phyloP scores from a whole-genome alignment of 768 basidiomycete genomes.

The Boletus fagicola region DNA sequence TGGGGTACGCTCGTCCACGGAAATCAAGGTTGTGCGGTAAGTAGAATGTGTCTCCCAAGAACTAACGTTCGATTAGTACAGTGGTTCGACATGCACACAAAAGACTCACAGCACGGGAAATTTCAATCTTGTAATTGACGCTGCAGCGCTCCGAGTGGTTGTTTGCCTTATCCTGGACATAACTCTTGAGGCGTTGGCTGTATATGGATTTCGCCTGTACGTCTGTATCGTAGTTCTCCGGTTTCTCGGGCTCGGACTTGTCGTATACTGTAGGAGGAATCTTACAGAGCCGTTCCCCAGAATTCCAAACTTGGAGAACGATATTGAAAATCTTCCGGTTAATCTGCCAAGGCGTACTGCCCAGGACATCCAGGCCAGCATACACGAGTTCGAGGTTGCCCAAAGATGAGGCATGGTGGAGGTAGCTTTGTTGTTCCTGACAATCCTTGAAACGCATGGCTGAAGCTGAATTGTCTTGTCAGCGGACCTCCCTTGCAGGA shows the following conservation, averaged over 20 bases:
- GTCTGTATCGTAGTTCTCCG: conserved; percentile 45
- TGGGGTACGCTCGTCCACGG: conserved; percentile 94
- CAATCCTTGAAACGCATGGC: conserved; percentile 95
- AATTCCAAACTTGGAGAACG: conserved; percentile 83
- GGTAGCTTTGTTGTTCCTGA: conserved; percentile 76
- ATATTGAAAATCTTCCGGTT: conserved; percentile 76
- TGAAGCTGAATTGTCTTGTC: conserved; percentile 38
- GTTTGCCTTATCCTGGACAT: conserved; percentile 61
- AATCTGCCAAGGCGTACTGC: conserved; percentile 87
- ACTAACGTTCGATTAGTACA: conserved; percentile 41
- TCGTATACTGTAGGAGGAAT: conserved; percentile 75
- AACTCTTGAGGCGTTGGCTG: conserved; percentile 52
- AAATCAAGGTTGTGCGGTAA: conserved; percentile 97
- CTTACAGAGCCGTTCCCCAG: conserved; percentile 76
- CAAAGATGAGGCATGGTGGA: conserved; percentile 66
- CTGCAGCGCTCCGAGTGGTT: conserved; percentile 91
- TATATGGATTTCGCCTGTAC: conserved; percentile 55
- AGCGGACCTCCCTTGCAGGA: neutral
- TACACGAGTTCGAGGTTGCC: conserved; percentile 84
- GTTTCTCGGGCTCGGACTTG: conserved; percentile 57
- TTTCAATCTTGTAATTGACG: conserved; percentile 96
- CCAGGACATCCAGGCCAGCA: conserved; percentile 86
- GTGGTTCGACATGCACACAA: neutral
- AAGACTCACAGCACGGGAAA: conserved; percentile 77
- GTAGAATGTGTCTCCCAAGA: conserved; percentile 85